Base-by-base conservation (phyloP, 495 filamentous ascomycete species). In the Bathelium albidoporum region DNA sequence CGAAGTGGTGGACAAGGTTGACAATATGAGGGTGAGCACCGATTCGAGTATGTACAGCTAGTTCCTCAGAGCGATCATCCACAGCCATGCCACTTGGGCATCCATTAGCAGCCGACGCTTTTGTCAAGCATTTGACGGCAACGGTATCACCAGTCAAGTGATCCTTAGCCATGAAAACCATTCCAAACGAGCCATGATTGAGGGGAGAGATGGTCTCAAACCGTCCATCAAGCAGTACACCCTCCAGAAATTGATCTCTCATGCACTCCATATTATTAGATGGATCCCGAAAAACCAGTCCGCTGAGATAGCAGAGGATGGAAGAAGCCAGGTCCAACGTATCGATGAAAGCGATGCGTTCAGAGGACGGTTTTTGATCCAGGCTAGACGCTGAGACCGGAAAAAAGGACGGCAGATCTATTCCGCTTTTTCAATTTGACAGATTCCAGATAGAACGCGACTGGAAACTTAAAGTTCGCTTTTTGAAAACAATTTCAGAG, bases 131-230 rank as follows among this genome's bases (percentile, higher is more conserved):
- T 72, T 98, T 98, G 81, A 98, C 86, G 59, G 94, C 94, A 63
- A 98, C 94, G 61, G 85, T 80, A 62, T 92, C 79, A 65, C 84
- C 82, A 63, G 87, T 95, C 66, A 76, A 68, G 63, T 79, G 80
- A 75, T 98, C 92, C 69, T 79, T 87, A 60, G 94, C 95, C 75
- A 91, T 84, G 76, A 95, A 96, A 67, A 98, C 94, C 88, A 95
- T 91, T 66, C 94, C 94, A 72, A 97, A 98, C 28, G 94, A 98
- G 69, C 94, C 94, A 82, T 97, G 90, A 72, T 98, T 97, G 78
- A 98, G 89, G 43, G 92, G 91, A 69, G 91, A 89, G 71, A 96
- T 79, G 44, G 90, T 93, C 74, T 87, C 82, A 74, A 94, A 98
- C 63, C 95, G 91, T 67, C 68, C 73, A 64, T 72, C 72, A 41